phyloP scores from a whole-genome alignment of 176 grass and related monocot species.

The Oryza brachyantha region DNA sequence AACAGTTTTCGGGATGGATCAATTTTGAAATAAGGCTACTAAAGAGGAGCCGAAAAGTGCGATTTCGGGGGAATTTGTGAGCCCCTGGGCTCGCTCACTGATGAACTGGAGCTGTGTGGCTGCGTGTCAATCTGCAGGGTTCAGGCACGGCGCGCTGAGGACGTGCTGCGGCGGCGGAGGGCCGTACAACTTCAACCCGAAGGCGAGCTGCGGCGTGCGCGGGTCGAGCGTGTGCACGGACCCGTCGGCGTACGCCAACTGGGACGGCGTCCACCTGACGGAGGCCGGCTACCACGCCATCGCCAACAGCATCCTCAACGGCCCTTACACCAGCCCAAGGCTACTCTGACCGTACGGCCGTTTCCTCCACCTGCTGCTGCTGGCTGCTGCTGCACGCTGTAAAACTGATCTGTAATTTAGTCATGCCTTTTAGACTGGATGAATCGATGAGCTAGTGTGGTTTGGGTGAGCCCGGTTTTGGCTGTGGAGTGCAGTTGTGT shows the following conservation, averaged over 20 bases:
- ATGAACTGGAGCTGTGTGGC: not conserved
- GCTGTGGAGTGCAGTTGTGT: not conserved
- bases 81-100: no score
- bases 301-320: conserved; percentile 57
- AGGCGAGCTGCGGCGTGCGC: conserved; percentile 51
- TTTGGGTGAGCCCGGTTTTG: not conserved
- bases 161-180: conserved; percentile 78
- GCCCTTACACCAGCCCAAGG: conserved; percentile 59
- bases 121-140: conserved; percentile 40
- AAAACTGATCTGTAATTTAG: not conserved
- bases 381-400: not conserved
- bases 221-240: conserved; percentile 65
- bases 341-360: conserved; percentile 30
- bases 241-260: conserved; percentile 71
- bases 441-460: not conserved
- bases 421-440: no score
- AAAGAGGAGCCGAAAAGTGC: no score
- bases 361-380: not conserved
- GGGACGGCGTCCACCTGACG: conserved; percentile 87
- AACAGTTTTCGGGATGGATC: no score
- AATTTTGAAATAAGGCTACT: no score
- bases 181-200: conserved; percentile 84
- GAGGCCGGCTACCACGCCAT: conserved; percentile 78
- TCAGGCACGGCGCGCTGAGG: conserved; percentile 55
- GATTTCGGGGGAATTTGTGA: no score